Conservation (phyloP, 352 stramenopile species). For the Pythium aristosporum region DNA sequence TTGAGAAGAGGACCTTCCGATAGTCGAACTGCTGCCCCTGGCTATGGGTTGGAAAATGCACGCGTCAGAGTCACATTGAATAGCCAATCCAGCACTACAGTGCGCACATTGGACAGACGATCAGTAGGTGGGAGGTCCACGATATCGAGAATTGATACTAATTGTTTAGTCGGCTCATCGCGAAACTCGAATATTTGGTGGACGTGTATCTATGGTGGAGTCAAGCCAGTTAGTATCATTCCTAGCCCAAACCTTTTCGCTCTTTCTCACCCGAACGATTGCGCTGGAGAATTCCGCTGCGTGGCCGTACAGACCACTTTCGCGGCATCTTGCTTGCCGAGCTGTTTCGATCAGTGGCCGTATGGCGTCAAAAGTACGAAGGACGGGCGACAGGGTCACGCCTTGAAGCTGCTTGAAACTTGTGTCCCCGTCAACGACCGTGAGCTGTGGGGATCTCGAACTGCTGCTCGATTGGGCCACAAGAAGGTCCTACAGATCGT, state of each 20-base stretch:
- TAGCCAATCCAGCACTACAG: constrained; percentile 1
- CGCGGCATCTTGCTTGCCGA: constrained; percentile 26
- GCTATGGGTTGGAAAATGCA: constrained; percentile 14
- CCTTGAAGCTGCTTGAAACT: constrained; percentile 25
- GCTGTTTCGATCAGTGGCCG: constrained; percentile 32
- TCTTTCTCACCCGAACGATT: constrained; percentile 37
- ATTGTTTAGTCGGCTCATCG: constrained; percentile 35
- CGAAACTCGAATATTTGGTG: constrained; percentile 40
- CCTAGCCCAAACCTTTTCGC: too few species aligned
- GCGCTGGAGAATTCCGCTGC: constrained; percentile 46
- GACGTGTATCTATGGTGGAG: constrained; percentile 32
- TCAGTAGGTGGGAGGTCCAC: constrained; percentile 51
- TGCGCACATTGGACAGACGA: constrained; percentile 42
- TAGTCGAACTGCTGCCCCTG: constrained; percentile 34
- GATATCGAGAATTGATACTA: constrained; percentile 44
- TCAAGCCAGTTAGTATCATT: neutral
- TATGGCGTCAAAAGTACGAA: constrained; percentile 30
- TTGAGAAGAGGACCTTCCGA: constrained; percentile 55
- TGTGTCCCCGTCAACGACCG: constrained; percentile 4
- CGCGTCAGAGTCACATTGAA: neutral
- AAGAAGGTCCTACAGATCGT: constrained; percentile 16
- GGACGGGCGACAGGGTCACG: constrained; percentile 28
- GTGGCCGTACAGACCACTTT: constrained; percentile 41
- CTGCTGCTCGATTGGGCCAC: neutral
- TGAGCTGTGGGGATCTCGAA: neutral